Conservation (phyloP, 1,284 basidiomycete genomes). For the Porogramme epimiltina region DNA sequence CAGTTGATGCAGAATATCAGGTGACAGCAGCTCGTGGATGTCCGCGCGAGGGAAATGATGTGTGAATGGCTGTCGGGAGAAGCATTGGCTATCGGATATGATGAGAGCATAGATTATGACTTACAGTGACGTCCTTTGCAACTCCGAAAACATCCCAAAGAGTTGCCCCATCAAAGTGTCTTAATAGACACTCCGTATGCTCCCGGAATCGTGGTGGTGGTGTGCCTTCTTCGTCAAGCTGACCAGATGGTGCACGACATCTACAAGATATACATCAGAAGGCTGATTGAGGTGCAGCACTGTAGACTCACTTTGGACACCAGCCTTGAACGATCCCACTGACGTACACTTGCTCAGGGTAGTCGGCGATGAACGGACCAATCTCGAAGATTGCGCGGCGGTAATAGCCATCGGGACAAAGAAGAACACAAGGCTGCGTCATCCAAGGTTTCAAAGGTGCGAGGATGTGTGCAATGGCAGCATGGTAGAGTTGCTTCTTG, state of each 20-base stretch:
- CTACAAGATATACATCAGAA: no score
- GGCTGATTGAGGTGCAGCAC: background rate
- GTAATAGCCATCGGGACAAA: conserved; percentile 11
- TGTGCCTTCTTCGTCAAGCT: no score
- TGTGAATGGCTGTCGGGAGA: conserved; percentile 13
- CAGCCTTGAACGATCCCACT: conserved; percentile 5
- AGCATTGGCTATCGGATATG: no score
- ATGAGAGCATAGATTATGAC: no score
- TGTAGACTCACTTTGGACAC: conserved; percentile 10
- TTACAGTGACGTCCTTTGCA: no score
- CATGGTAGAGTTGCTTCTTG: conserved; percentile 14
- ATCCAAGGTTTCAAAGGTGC: conserved; percentile 4
- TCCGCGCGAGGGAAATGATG: conserved; percentile 8
- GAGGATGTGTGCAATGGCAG: conserved; percentile 1
- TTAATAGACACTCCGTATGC: no score
- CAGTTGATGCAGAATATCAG: conserved; percentile 10
- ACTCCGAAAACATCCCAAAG: no score
- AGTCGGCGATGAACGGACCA: conserved; percentile 11
- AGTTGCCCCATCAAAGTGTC: no score
- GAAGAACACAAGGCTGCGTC: conserved; percentile 1
- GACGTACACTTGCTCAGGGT: conserved; percentile 7
- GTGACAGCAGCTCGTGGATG: conserved; percentile 11
- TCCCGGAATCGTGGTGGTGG: no score
- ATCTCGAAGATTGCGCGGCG: conserved; percentile 4
- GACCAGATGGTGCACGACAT: no score